A percentile compares a stretch with the other conserved stretches of the same genome.
Conservation (phyloP, 345 rosid species). For the Mercurialis annua region DNA sequence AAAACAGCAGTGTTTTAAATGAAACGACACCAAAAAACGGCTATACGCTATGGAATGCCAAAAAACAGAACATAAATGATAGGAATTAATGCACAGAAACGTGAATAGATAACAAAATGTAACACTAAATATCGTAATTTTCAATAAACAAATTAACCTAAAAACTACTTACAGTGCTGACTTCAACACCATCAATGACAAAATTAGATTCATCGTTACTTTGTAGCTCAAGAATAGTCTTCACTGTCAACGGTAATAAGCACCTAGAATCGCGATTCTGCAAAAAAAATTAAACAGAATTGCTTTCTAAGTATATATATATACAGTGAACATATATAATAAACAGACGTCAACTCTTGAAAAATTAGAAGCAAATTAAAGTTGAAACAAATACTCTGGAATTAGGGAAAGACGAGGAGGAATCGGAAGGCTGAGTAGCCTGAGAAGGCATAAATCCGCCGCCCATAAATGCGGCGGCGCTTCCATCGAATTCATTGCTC, state of each 20-base stretch:
- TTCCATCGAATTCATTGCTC: constrained; percentile 57
- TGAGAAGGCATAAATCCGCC: constrained; percentile 92
- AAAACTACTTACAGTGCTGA: constrained; percentile 17
- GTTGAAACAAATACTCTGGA: constrained; percentile 41
- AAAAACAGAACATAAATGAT: too few relatives aligned
- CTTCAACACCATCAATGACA: constrained; percentile 29
- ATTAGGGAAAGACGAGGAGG: constrained; percentile 35
- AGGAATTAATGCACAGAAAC: too few relatives aligned
- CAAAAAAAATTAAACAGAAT: not conserved
- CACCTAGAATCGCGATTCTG: constrained; percentile 33
- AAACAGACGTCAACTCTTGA: too few relatives aligned
- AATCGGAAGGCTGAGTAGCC: constrained; percentile 48
- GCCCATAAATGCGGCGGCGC: constrained; percentile 77
- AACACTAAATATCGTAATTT: too few relatives aligned
- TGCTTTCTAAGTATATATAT: not conserved
- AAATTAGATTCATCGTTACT: constrained; percentile 35
- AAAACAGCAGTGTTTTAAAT: too few relatives aligned
- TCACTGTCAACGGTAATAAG: constrained; percentile 30
- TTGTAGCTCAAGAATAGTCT: constrained; percentile 28
- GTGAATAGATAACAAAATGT: too few relatives aligned
- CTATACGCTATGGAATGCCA: too few relatives aligned
- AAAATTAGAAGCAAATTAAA: not conserved
- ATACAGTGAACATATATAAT: not conserved
- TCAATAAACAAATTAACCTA: too few relatives aligned
- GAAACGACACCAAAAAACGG: too few relatives aligned